Conservation (phyloP, 371 early-diverging fungal genomes). For the Fennellomyces sp. region DNA sequence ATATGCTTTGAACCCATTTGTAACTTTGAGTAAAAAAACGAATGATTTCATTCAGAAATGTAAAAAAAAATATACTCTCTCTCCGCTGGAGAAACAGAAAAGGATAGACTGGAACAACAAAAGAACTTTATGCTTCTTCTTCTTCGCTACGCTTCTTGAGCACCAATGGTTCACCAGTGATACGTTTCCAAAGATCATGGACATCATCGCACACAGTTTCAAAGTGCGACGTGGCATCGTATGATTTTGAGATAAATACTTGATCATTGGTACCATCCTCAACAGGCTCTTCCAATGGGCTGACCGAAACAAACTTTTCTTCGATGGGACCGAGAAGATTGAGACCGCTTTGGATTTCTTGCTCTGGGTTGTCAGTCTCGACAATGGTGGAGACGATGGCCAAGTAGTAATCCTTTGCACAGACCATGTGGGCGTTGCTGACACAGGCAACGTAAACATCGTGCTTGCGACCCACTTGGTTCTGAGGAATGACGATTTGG, state of each 20-base stretch:
- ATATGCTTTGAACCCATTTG: too few relatives aligned
- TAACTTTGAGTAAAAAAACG: background rate
- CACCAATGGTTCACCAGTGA: conserved; percentile 89
- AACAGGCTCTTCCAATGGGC: conserved; percentile 86
- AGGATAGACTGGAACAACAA: background rate
- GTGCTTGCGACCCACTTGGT: conserved; percentile 89
- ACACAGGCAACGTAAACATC: conserved; percentile 97
- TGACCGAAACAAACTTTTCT: conserved; percentile 88
- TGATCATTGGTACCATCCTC: conserved; percentile 83
- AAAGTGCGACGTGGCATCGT: conserved; percentile 99
- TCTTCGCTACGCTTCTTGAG: conserved; percentile 66
- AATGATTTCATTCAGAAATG: background rate
- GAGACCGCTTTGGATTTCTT: conserved; percentile 86
- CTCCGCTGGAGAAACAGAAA: background rate
- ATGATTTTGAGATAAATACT: conserved; percentile 91
- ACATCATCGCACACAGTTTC: conserved; percentile 98
- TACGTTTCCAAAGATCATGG: conserved; percentile 90
- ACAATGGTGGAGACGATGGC: conserved; percentile 97
- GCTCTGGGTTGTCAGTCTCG: conserved; percentile 85
- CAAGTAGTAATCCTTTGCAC: conserved; percentile 83
- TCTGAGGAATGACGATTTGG: conserved; percentile 97
- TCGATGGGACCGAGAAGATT: conserved; percentile 88
- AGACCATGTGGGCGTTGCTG: conserved; percentile 89
- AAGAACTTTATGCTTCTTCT: conserved; percentile 42
- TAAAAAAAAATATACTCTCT: background rate